Base-by-base conservation (phyloP, 2,329 filamentous ascomycete genomes). In the Neurospora sp. region DNA sequence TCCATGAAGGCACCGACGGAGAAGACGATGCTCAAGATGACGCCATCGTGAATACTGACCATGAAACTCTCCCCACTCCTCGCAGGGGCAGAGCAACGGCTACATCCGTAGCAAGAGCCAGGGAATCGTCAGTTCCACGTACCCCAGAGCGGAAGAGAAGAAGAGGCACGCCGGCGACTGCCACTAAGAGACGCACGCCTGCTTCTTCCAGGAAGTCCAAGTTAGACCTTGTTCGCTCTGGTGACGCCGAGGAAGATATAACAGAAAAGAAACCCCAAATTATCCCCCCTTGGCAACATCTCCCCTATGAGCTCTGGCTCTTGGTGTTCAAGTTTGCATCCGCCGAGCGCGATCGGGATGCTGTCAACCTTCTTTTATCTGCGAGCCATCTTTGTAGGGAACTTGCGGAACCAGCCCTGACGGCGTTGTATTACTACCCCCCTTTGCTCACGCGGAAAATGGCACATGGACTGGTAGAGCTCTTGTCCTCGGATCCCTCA, bases 321-420 rank as follows among this genome's bases (percentile, higher is more conserved):
- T 85, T 89, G 69, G 88, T 96, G 46, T 93, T 96, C 76, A 80
- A 86, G 66, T 89, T 87, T 77, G 89, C 91, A 11, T 86, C 88
- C 3, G 80, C 91, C 17, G 84, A 84, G 17, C n/a, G 70, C 67
- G 80, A 83, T 39, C 74, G 76, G 9, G 75, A 78, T 1, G 76
- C 80, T 5, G 80, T 80, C n/a, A 76, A 82, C 74, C 93, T 90
- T 90, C 85, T 96, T 7, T 79, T 91, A 10, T 82, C 83, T n/a
- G 81, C 86, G 66, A 88, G 91, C 42, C 83, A 84, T 1, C 81
- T 88, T 17, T 94, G 90, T 74, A 86, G 83, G 68, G 78, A 84
- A 2, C 93, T 94, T 70, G 81, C 86, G 0, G 92, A 93, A 75
- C 90, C 93, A 5, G 91, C 91, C 1, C 79, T 96, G 68, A 89